Base-by-base conservation (phyloP, 768 basidiomycete genomes). In the Lactarius sanguifluus region DNA sequence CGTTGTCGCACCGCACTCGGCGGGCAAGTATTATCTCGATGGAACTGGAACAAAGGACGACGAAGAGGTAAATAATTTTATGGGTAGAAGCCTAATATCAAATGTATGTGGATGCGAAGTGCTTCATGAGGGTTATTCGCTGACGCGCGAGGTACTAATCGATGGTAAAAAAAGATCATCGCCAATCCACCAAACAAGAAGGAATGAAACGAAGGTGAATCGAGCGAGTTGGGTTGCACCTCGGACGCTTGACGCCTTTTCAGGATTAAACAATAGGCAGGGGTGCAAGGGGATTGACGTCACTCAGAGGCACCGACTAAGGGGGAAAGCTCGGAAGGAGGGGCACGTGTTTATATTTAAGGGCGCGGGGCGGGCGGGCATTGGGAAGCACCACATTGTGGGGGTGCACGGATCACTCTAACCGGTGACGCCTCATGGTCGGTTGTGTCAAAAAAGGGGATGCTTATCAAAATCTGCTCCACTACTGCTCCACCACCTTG, bases 401-500 rank as follows among this genome's bases (percentile, higher is more conserved):
- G 43, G 43, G 54, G 54, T 20, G 25, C 15, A 55, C 12, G 9
- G 28, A 32, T 25, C 30, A 28, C 54, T 25, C 25, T 30, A 32
- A 55, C 43, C 23, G n/a, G 41, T 54, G 47, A 34, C 18, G 41
- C 57, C 62, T 59, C 62, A 57, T 67, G 66, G 32, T 58, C 41
- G 10, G 52, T 25, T 41, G 61, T 62, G 58, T 64, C 62, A 64
- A 40, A 38, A 38, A 25, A 43, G 57, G 52, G 50, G 41, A 55
- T 38, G 54, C 57, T 58, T 58, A 66, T 66, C 61, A 58, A 52
- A 45, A 60, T 52, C 23, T 43, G 25, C 50, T 52, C 50, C 50
- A 52, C 50, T 3, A 23, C n/a, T 50, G 65, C 65, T 62, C 65
- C 61, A 63, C 66, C 23, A 41, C 57, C 41, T 62, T 62, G 52